Evolutionary conservation across 176 grass and related monocot species (phyloP).

Genomic region (Zoysia japonica): DNA sequence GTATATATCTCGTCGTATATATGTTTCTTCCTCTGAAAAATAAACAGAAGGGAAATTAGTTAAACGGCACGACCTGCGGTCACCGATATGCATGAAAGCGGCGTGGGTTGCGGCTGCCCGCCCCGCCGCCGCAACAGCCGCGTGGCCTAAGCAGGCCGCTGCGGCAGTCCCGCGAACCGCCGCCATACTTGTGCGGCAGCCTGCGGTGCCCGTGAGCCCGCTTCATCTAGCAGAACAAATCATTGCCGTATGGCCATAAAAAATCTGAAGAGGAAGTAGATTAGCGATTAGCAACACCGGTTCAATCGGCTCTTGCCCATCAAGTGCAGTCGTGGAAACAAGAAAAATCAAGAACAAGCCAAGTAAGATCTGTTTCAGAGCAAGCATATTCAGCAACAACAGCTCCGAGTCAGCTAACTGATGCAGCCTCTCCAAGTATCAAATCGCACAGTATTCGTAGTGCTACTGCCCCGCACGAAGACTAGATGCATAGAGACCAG

Average conservation of each 20-base stretch:
- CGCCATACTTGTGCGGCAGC: too few species aligned
- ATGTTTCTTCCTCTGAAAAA: too few species aligned
- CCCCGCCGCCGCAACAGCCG: too few species aligned
- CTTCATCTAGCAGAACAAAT: too few species aligned
- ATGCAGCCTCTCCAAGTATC: neutral
- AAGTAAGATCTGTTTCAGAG: constrained; percentile 28
- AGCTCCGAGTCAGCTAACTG: neutral
- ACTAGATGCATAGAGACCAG: neutral
- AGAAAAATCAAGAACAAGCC: constrained; percentile 5
- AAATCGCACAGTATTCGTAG: constrained; percentile 7
- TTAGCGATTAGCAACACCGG: neutral
- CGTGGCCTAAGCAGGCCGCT: too few species aligned
- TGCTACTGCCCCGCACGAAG: neutral
- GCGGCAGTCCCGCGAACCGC: too few species aligned
- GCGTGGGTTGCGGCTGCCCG: too few species aligned
- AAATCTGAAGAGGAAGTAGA: constrained; percentile 47
- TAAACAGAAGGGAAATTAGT: too few species aligned
- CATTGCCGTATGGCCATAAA: constrained; percentile 91
- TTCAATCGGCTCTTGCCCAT: neutral
- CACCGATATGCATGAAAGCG: too few species aligned
- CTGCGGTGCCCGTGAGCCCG: too few species aligned
- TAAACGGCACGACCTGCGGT: too few species aligned
- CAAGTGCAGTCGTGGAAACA: neutral
- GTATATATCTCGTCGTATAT: too few species aligned
- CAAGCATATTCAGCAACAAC: constrained; percentile 17